A percentile compares a stretch with the other conserved stretches of the same genome.
Conservation (phyloP, 768 basidiomycete species). For the Boletus sp. region DNA sequence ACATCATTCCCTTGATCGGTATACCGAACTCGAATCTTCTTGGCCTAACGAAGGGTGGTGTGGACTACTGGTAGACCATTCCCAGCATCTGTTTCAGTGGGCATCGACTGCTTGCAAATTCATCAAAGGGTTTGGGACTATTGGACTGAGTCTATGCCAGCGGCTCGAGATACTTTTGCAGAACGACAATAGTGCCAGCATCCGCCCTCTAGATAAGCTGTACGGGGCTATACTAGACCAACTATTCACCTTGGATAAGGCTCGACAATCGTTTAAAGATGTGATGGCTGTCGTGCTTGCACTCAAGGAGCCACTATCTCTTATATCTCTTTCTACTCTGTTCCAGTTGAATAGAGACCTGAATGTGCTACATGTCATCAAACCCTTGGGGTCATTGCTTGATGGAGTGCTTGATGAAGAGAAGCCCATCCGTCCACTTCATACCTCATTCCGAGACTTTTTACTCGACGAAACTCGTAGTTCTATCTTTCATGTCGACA, state of each 20-base stretch:
- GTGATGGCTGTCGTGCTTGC: not conserved
- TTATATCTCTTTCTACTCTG: not conserved
- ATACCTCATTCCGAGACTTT: slow-evolving; percentile 1
- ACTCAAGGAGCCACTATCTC: not conserved
- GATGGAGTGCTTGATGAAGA: not conserved
- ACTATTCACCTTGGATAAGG: not conserved
- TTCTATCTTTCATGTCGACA: not conserved
- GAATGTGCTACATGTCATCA: not conserved
- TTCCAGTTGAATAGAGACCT: not conserved
- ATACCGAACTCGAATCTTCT: not conserved
- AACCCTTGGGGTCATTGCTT: not conserved
- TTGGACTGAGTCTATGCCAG: not conserved
- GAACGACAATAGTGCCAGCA: too few species aligned
- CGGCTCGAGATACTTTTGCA: not conserved
- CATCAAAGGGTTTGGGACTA: not conserved
- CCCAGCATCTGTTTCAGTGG: not conserved
- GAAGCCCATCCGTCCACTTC: not conserved
- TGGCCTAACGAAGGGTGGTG: not conserved
- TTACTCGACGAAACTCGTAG: not conserved
- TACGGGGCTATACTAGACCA: not conserved
- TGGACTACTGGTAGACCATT: not conserved
- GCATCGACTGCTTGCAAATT: not conserved
- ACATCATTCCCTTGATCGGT: not conserved
- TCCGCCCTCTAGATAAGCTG: too few species aligned
- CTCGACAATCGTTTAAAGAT: not conserved